A percentile compares a stretch with the other conserved stretches of the same genome.
These are phyloP conservation scores for Rutstroemia sp. DNA, from an alignment of 2,329 filamentous ascomycete genomes.

Conservation along the genomic window DNA sequence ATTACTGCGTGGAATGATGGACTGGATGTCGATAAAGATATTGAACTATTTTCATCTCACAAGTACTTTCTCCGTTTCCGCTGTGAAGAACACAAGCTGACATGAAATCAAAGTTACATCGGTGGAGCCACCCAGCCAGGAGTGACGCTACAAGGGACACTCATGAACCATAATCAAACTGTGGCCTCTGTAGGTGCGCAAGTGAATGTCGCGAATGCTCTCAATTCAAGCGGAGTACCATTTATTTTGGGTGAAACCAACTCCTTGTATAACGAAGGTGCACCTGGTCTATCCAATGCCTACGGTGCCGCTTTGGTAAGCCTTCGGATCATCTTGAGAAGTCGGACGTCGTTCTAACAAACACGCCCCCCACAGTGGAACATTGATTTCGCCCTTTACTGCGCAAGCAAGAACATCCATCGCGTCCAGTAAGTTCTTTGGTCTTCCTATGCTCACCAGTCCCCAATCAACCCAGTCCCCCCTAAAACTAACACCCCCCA, in stretches of 20 bases:
- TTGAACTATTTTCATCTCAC: constrained; percentile 49
- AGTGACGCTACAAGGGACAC: constrained; percentile 52
- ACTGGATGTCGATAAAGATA: constrained; percentile 39
- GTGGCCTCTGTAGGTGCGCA: constrained; percentile 39
- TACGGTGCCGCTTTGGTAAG: constrained; percentile 52
- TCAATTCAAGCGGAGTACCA: constrained; percentile 30
- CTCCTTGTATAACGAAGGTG: constrained; percentile 54
- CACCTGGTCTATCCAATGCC: constrained; percentile 53
- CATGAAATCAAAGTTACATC: constrained; percentile 46
- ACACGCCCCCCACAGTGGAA: constrained; percentile 38
- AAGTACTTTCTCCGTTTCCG: constrained; percentile 38
- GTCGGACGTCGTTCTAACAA: too few species aligned
- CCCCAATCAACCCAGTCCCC: background rate
- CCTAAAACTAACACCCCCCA: background rate
- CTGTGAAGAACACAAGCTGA: background rate
- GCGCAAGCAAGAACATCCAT: constrained; percentile 46
- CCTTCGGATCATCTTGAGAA: background rate
- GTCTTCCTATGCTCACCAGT: background rate
- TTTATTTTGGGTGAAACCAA: constrained; percentile 41
- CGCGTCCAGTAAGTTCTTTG: constrained; percentile 38
- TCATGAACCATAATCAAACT: constrained; percentile 56
- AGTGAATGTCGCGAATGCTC: constrained; percentile 19
- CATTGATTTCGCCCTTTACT: constrained; percentile 53
- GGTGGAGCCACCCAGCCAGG: constrained; percentile 50
- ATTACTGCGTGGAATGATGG: constrained; percentile 45